Conservation (phyloP, 2,329 filamentous ascomycete species). For the Diaporthe sp. region DNA sequence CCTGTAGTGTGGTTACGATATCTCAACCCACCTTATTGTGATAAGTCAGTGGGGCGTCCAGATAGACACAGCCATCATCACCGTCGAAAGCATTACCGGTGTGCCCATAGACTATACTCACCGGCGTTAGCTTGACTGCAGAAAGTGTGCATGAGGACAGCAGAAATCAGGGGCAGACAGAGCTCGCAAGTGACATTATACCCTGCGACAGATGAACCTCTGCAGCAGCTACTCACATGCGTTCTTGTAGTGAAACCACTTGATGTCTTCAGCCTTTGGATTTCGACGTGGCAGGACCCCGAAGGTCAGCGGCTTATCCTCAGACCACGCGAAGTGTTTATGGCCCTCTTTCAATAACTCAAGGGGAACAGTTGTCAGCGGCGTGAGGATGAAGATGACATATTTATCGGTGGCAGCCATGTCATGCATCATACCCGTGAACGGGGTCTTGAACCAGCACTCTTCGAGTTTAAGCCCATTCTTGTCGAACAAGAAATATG, state of each 20-base stretch:
- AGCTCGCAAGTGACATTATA: neutral
- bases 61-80: conserved; percentile 21
- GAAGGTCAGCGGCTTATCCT: conserved; percentile 27
- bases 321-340: conserved; percentile 30
- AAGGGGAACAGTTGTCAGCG: conserved; percentile 12
- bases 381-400: conserved; percentile 27
- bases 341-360: conserved; percentile 25
- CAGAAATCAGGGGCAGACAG: neutral
- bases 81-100: conserved; percentile 27
- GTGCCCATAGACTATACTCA: conserved; percentile 19
- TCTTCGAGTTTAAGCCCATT: conserved; percentile 25
- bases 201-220: accelerated
- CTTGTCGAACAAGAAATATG: conserved; percentile 35
- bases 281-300: conserved; percentile 20
- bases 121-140: neutral
- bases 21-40: conserved; percentile 20
- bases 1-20: neutral
- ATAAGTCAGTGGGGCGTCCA: conserved; percentile 23
- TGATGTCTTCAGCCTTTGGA: conserved; percentile 22
- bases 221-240: neutral
- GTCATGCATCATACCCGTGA: conserved; percentile 29
- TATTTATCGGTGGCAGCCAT: conserved; percentile 23
- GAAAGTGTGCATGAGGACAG: too few relatives aligned
- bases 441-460: conserved; percentile 29
- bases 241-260: conserved; percentile 27